Base-by-base conservation (phyloP, 2,329 filamentous ascomycete species). In the Clonostachys solani region DNA sequence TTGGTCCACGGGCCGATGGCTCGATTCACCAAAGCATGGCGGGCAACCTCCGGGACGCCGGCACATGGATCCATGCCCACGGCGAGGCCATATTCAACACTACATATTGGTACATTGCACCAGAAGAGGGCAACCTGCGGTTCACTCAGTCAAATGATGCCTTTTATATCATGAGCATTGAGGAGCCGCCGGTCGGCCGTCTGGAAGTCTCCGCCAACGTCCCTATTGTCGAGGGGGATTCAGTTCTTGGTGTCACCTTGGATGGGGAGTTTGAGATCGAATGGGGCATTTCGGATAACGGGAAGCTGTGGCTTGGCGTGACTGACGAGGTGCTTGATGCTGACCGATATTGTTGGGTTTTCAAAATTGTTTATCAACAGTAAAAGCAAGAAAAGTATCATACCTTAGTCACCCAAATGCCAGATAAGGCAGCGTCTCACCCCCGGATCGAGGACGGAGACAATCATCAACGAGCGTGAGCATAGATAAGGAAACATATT, bases 51-150 rank as follows among this genome's bases (percentile, higher is more conserved):
- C 64, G 71, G 0, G 67, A 69, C 38, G 79, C 78, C 0, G 80
- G 80, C 0, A 51, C 44, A 2, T 83, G 78, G 79, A 79, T 83
- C 46, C 67, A 69, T 33, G 54, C 52, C 1, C 77, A 83, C 55
- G 70, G 49, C 3, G 77, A 82, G 55, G 77, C 77, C 3, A 70
- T 83, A 17, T 82, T 75, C 56, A 75, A 77, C 47, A 82, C 79
- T 5, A 78, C 71, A 2, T 80, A 78, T 54, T 79, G 75, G 74
- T 70, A 72, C 51, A 59, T 75, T 3, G 66, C 74, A 0, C 61
- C 69, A 15, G 72, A 75, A 43, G 68, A 69, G 0, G 62, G 60
- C 2, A 59, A 69, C 7, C 56, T 80, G 0, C 60, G 78, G 5
- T 81, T 80, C 53, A 80, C 78, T 5, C 70, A 72, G 53, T 79